A percentile compares a stretch with the other conserved stretches of the same genome.
phyloP scores from a whole-genome alignment of 345 rosid genomes.

The Salix udensis region DNA sequence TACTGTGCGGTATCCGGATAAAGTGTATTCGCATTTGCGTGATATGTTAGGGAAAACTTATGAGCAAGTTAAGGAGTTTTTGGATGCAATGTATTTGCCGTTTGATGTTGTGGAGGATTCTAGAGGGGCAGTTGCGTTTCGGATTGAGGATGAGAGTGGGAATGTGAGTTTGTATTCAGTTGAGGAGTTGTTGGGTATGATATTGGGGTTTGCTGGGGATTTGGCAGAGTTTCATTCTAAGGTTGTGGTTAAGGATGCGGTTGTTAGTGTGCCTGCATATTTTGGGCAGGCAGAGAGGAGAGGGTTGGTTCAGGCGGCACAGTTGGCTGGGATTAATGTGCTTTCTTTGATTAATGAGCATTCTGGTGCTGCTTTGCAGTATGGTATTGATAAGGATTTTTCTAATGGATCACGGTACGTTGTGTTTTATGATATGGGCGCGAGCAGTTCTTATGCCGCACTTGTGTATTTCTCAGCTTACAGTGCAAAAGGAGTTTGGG shows the following conservation, averaged over 20 bases:
- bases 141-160: conserved; percentile 39
- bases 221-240: conserved; percentile 85
- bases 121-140: conserved; percentile 64
- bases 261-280: conserved; percentile 82
- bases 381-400: conserved; percentile 95
- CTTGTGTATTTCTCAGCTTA: conserved; percentile 88
- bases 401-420: conserved; percentile 83
- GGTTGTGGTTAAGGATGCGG: conserved; percentile 59
- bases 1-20: conserved; percentile 77
- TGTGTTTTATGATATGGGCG: conserved; percentile 93
- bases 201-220: conserved; percentile 56
- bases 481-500: conserved; percentile 76
- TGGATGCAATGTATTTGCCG: conserved; percentile 71
- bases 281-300: conserved; percentile 95
- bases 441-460: conserved; percentile 83
- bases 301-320: conserved; percentile 81
- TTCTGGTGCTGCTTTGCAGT: conserved; percentile 96
- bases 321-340: conserved; percentile 86
- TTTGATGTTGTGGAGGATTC: conserved; percentile 67
- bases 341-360: conserved; percentile 80
- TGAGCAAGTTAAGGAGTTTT: conserved; percentile 45
- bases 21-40: conserved; percentile 71
- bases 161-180: conserved; percentile 43
- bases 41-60: conserved; percentile 85
- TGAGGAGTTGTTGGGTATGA: conserved; percentile 94